Percentiles rank a stretch among this genome's conserved stretches.
These are phyloP conservation scores for Fusarium multiceps DNA, from an alignment of 2,329 filamentous ascomycete genomes.

Conservation along the genomic window DNA sequence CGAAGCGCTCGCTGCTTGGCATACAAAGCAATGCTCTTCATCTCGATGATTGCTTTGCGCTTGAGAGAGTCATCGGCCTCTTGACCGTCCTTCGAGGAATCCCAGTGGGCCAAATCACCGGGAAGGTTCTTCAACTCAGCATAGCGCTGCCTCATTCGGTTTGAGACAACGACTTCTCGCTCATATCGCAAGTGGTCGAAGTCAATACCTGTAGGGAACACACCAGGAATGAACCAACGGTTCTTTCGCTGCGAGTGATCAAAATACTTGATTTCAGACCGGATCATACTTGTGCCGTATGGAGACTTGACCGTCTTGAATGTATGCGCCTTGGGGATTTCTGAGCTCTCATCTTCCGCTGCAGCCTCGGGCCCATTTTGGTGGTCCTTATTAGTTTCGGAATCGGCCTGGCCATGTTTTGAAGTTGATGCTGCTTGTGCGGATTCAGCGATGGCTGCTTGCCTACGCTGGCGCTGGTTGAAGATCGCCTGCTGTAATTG, in stretches of 20 bases:
- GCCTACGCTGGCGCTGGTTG: conserved; percentile 74
- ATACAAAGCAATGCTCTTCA: conserved; percentile 89
- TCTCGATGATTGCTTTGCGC: conserved; percentile 91
- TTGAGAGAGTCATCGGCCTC: conserved; percentile 85
- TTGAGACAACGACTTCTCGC: conserved; percentile 88
- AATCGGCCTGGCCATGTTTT: conserved; percentile 47
- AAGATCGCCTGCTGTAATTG: conserved; percentile 87
- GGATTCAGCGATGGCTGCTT: conserved; percentile 62
- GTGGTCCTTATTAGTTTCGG: conserved; percentile 51
- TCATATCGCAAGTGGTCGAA: conserved; percentile 87
- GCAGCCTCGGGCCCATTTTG: conserved; percentile 53
- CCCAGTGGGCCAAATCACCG: conserved; percentile 88
- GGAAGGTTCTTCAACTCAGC: conserved; percentile 84
- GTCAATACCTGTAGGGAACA: conserved; percentile 90
- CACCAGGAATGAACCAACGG: conserved; percentile 83
- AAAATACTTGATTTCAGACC: conserved; percentile 76
- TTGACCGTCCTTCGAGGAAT: conserved; percentile 74
- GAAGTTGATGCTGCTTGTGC: conserved; percentile 51
- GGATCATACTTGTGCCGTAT: conserved; percentile 66
- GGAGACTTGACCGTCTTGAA: conserved; percentile 84
- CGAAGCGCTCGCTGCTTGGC: conserved; percentile 88
- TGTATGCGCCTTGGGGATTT: conserved; percentile 57
- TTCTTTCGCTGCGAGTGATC: conserved; percentile 82
- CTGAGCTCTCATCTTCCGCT: conserved; percentile 48
- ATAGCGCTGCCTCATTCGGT: conserved; percentile 87